phyloP scores from a whole-genome alignment of 192 early-diverging fungal genomes.

The Linnemannia schmuckeri region DNA sequence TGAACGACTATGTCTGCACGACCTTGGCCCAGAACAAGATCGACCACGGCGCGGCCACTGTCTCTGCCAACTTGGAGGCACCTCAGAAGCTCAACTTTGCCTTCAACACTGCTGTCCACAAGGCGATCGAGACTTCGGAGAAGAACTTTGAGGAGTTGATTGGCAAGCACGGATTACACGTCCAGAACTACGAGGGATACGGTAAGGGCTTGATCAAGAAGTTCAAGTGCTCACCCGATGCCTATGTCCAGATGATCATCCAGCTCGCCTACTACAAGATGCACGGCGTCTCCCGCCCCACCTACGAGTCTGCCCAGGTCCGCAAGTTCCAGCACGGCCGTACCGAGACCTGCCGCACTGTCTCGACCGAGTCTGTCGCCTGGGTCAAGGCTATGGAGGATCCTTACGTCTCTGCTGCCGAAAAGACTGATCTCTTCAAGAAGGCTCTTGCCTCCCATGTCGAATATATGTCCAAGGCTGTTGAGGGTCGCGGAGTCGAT shows the following conservation, averaged over 20 bases:
- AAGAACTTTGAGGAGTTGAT: constrained; percentile 85
- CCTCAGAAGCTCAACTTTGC: constrained; percentile 84
- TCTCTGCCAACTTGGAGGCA: constrained; percentile 69
- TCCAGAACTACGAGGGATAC: constrained; percentile 88
- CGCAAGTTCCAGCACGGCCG: constrained; percentile 93
- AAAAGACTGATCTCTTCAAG: constrained; percentile 79
- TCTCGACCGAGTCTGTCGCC: constrained; percentile 77
- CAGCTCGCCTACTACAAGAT: constrained; percentile 97
- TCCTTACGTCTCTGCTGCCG: constrained; percentile 53
- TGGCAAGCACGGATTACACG: constrained; percentile 84
- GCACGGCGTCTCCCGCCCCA: constrained; percentile 81
- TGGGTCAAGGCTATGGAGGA: constrained; percentile 94
- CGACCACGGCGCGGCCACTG: constrained; percentile 73
- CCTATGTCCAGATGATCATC: constrained; percentile 92
- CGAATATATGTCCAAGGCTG: constrained; percentile 82
- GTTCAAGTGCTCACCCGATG: constrained; percentile 83
- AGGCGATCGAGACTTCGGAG: constrained; percentile 75
- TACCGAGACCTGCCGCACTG: constrained; percentile 93
- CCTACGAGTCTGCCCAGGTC: constrained; percentile 95
- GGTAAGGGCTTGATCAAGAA: constrained; percentile 96
- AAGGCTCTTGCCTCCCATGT: constrained; percentile 84
- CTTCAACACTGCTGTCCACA: constrained; percentile 69
- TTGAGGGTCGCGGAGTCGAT: constrained; percentile 90
- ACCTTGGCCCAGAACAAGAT: constrained; percentile 75
- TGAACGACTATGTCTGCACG: constrained; percentile 86